Evolutionary conservation across 352 stramenopile species (phyloP).

Genomic region (Elongisporangium senticosum): DNA sequence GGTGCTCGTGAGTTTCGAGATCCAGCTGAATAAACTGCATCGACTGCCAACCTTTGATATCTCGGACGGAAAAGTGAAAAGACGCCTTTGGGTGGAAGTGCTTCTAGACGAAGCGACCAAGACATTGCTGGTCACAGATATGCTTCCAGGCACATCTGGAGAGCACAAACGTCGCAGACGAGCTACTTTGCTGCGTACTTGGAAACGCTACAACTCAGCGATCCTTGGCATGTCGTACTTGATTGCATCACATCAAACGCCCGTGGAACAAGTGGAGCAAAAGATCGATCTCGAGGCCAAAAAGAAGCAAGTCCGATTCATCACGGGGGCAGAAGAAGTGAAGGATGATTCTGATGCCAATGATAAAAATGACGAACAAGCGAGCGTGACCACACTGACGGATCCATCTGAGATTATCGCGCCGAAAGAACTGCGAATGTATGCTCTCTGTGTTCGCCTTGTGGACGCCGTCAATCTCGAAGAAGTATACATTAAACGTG

Average conservation of each 20-base stretch:
- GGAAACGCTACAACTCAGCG: constrained; percentile 71
- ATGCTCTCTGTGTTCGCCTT: constrained; percentile 36
- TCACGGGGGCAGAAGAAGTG: not conserved
- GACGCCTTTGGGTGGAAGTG: constrained; percentile 73
- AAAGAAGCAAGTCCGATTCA: constrained; percentile 69
- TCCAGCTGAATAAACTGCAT: constrained; percentile 76
- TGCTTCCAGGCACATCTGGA: constrained; percentile 63
- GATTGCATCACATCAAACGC: constrained; percentile 16
- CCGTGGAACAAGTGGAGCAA: not conserved
- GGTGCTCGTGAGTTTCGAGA: constrained; percentile 70
- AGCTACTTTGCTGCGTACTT: constrained; percentile 65
- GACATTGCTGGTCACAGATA: constrained; percentile 73
- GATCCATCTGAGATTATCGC: not conserved
- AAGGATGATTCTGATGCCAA: not conserved
- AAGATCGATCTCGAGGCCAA: constrained; percentile 8
- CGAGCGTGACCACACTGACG: not conserved
- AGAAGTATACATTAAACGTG: constrained; percentile 42
- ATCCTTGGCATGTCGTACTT: constrained; percentile 62
- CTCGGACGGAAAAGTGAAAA: constrained; percentile 50
- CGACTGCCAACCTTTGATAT: constrained; percentile 76
- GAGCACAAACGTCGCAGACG: constrained; percentile 64
- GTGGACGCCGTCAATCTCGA: constrained; percentile 47
- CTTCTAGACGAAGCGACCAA: constrained; percentile 76
- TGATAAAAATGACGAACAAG: not conserved
- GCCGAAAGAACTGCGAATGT: not conserved